Conservation (phyloP, 1,284 basidiomycete genomes). For the Cutaneotrichosporon sp. region DNA sequence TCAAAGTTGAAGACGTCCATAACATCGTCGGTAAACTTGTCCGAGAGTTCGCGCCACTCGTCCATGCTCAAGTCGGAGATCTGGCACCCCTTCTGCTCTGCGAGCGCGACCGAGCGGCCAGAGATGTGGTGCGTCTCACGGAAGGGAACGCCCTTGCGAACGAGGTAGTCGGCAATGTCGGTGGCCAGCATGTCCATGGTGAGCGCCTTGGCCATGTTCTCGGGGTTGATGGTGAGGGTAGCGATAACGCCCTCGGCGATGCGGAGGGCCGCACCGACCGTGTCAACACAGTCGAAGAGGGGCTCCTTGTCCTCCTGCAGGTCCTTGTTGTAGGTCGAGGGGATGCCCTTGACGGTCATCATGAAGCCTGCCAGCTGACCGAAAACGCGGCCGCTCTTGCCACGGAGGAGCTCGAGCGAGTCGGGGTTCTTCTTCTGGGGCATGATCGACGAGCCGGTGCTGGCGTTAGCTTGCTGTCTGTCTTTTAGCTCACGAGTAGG, state of each 20-base stretch:
- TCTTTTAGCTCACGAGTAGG: conserved; percentile 63
- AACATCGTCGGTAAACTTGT: conserved; percentile 80
- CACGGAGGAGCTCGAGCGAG: conserved; percentile 88
- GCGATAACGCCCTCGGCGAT: conserved; percentile 94
- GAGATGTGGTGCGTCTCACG: conserved; percentile 98
- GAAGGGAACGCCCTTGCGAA: conserved; percentile 97
- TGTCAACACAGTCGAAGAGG: conserved; percentile 90
- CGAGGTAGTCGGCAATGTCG: conserved; percentile 95
- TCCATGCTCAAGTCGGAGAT: conserved; percentile 75
- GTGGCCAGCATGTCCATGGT: conserved; percentile 98
- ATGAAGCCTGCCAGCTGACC: conserved; percentile 98
- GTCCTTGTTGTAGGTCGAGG: conserved; percentile 99
- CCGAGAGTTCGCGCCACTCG: conserved; percentile 74
- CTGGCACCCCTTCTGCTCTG: conserved; percentile 76
- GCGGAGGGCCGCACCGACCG: conserved; percentile 80
- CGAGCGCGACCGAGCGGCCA: conserved; percentile 89
- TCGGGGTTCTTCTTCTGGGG: conserved; percentile 99
- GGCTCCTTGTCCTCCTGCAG: conserved; percentile 99
- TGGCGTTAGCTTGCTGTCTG: neutral
- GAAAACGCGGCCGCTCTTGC: conserved; percentile 91
- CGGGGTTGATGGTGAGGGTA: conserved; percentile 79
- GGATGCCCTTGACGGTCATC: conserved; percentile 95
- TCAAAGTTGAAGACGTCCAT: conserved; percentile 85
- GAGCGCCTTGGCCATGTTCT: conserved; percentile 84
- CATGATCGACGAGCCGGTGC: conserved; percentile 98